Evolutionary conservation across 768 basidiomycete species (phyloP), one percentile per base, ranked within the genome.

Genomic region (Termitomyces sp.): DNA sequence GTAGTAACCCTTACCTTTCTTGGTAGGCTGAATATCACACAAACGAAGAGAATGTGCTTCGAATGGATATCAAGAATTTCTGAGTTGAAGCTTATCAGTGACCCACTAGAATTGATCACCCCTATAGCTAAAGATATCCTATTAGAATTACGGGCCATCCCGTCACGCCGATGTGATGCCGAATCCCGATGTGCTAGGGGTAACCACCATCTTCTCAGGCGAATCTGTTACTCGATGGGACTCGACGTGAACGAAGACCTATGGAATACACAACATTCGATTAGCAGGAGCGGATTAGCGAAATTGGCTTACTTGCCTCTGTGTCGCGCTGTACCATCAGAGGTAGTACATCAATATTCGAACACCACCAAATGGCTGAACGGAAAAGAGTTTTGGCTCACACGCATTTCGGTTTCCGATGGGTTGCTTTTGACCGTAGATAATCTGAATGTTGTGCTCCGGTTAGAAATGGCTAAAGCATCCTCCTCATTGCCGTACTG

Each of bases 171-270:
- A 29, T 27, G n/a, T 14, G 32, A 32, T 14, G 17, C 38, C 17
- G 6, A 31, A n/a, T 17, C 21, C 25, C 16, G 14, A 31, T 19
- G 19, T 32, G 27, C 12, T 10, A 14, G 19, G n/a, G 17, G 31
- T 21, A 40, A 25, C 3, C 29, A 7, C 29, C 29, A 29, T 7
- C 34, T 35, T 54, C 44, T 59, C 45, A 17, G 31, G 25, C 23
- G 40, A 27, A 42, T 59, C 58, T 17, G 23, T 46, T 19, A 31
- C 34, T 23, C 23, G 53, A 45, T 63, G 62, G 21, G 64, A 68
- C 45, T 66, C 64, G 27, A 68, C 62, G 31, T 66, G 64, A 14
- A 65, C 63, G 32, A 59, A 64, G 34, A 68, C 59, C 59, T 64
- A 54, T 58, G 58, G 27, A 57, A 11, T 44, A 53, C 45, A 43